Conservation (phyloP, 768 basidiomycete species). For the Trametes gibbosa region DNA sequence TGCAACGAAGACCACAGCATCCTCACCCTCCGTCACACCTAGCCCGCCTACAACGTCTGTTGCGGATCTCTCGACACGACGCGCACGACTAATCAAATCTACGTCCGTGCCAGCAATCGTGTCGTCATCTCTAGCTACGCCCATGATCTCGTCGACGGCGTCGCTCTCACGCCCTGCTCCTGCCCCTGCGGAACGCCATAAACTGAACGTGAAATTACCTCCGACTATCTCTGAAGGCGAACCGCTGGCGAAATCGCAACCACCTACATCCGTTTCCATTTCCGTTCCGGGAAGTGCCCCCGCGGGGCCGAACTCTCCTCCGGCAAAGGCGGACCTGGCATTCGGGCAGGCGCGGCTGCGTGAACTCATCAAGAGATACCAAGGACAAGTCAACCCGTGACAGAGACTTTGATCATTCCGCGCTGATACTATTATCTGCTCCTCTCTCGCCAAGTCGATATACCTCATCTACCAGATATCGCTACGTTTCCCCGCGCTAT, state of each 20-base stretch:
- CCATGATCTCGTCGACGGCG: constrained; percentile 72
- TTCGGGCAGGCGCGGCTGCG: constrained; percentile 77
- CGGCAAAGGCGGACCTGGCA: constrained; percentile 46
- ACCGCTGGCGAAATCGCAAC: background rate
- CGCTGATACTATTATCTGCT: background rate
- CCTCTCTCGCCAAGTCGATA: no score
- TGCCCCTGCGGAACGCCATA: constrained; percentile 21
- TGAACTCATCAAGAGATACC: constrained; percentile 82
- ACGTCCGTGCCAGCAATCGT: constrained; percentile 65
- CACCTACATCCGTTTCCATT: background rate
- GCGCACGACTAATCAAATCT: constrained; percentile 50
- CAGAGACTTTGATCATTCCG: background rate
- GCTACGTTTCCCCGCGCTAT: background rate
- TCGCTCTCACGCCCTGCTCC: constrained; percentile 58
- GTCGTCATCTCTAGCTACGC: constrained; percentile 70
- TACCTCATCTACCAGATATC: background rate
- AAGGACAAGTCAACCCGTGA: constrained; percentile 35
- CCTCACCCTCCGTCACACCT: constrained; percentile 18
- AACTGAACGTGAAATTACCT: constrained; percentile 33
- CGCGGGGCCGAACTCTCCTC: constrained; percentile 10
- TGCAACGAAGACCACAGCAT: constrained; percentile 12
- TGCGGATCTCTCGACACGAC: constrained; percentile 21
- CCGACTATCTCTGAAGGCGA: constrained; percentile 30
- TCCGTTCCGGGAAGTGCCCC: background rate
- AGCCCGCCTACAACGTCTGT: background rate